Evolutionary conservation across 2,329 filamentous ascomycete genomes (phyloP).

Genomic region (Penicillium sp.): DNA sequence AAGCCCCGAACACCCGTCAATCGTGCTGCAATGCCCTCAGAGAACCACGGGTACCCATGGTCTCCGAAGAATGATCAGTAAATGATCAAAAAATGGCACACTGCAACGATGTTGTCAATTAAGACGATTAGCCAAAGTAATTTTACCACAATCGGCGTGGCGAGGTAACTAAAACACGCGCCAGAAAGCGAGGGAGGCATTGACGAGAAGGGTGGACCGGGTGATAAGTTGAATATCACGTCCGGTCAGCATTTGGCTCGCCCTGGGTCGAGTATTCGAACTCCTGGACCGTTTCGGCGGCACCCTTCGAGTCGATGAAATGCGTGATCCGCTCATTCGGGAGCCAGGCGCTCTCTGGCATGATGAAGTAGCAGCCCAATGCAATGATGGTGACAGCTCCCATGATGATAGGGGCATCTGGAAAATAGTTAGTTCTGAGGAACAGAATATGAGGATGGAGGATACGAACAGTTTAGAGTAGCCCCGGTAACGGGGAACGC

Average conservation of each 20-base stretch:
- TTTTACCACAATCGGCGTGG: background rate
- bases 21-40: constrained; percentile 11
- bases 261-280: constrained; percentile 7
- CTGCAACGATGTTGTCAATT: background rate
- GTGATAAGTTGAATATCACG: background rate
- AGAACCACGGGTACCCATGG: constrained; percentile 14
- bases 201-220: background rate
- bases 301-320: constrained; percentile 43
- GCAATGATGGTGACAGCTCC: constrained; percentile 51
- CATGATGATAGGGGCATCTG: constrained; percentile 55
- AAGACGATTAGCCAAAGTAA: background rate
- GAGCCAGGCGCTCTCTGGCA: constrained; percentile 49
- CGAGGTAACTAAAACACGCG: background rate
- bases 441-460: background rate
- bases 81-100: background rate
- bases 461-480: constrained; percentile 44
- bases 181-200: background rate
- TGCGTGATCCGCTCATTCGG: constrained; percentile 47
- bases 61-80: background rate
- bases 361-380: constrained; percentile 50
- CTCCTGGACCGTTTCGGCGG: constrained; percentile 30
- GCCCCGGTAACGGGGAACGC: constrained; percentile 46
- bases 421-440: constrained; percentile 1
- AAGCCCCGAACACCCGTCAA: constrained; percentile 28
- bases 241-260: constrained; percentile 2